phyloP scores from a whole-genome alignment of 768 basidiomycete genomes.

The Podaxis pistillaris region DNA sequence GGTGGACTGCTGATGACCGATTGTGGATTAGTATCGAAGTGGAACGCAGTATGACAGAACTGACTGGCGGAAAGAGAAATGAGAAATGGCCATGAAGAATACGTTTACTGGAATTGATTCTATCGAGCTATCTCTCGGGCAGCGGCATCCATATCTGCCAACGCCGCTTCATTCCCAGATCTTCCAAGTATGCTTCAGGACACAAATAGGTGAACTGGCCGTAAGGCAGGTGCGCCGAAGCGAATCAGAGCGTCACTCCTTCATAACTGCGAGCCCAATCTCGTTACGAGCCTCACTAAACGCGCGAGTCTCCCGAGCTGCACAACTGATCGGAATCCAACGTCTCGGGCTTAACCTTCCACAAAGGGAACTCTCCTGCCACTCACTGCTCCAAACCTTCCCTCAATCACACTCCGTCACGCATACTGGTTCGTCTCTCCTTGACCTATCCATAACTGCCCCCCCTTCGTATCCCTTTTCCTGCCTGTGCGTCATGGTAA shows the following conservation, averaged over 20 bases:
- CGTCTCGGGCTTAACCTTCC: background rate
- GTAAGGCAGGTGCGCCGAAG: slow-evolving; percentile 11
- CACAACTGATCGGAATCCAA: background rate
- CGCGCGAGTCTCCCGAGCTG: slow-evolving; percentile 7
- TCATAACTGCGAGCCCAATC: slow-evolving; percentile 7
- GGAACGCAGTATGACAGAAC: slow-evolving; percentile 5
- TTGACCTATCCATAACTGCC: background rate
- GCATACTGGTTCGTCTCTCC: slow-evolving; percentile 5
- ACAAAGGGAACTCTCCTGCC: background rate
- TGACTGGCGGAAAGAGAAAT: slow-evolving; percentile 3
- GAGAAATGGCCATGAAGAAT: slow-evolving; percentile 6
- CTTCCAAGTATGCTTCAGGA: background rate
- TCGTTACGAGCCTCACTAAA: slow-evolving; percentile 9
- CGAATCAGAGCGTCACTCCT: slow-evolving; percentile 11
- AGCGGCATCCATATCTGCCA: slow-evolving; percentile 13
- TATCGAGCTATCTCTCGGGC: slow-evolving; percentile 7
- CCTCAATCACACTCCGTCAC: background rate
- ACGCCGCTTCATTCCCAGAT: slow-evolving; percentile 13
- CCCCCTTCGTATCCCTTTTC: background rate
- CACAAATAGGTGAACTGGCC: slow-evolving; percentile 11
- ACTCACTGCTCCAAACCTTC: background rate
- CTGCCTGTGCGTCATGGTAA: background rate
- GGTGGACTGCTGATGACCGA: slow-evolving; percentile 2
- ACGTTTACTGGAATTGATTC: slow-evolving; percentile 9
- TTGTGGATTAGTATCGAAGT: slow-evolving; percentile 13